These are phyloP conservation scores for Schizonepeta tenuifolia DNA, from an alignment of 257 asterid genomes.

Conservation along the genomic window DNA sequence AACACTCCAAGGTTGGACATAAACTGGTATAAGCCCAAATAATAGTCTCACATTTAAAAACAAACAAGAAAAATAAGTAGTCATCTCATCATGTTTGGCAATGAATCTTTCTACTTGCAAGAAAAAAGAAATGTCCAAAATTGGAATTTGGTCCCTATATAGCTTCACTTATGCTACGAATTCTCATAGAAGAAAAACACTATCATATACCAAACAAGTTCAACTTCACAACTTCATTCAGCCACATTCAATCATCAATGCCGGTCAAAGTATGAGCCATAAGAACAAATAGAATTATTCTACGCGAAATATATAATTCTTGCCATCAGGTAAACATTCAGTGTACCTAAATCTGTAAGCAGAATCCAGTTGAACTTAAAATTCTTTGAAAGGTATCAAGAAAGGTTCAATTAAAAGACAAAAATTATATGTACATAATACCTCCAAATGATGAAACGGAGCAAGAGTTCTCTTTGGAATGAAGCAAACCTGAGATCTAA, in stretches of 20 bases:
- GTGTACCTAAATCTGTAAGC: constrained; percentile 2
- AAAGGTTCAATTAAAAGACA: background rate
- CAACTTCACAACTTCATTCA: background rate
- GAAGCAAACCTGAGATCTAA: background rate
- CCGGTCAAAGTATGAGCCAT: background rate
- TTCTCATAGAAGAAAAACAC: background rate
- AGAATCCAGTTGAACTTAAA: background rate
- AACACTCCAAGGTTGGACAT: background rate
- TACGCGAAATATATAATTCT: background rate
- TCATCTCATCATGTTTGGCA: background rate
- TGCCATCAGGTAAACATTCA: background rate
- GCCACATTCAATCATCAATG: constrained; percentile 1
- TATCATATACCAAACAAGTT: background rate
- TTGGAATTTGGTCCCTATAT: background rate
- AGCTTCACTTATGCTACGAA: background rate
- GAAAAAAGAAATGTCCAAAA: background rate
- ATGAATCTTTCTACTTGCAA: background rate
- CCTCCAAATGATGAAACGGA: constrained; percentile 3
- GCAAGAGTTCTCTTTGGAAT: background rate
- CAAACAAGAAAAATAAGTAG: background rate
- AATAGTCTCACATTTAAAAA: background rate
- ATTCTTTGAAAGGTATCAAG: background rate
- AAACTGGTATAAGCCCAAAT: background rate
- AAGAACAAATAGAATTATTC: background rate
- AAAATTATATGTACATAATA: background rate